Evolutionary conservation across 1,284 basidiomycete genomes (phyloP).

Genomic region (Ceratobasidium sp.): DNA sequence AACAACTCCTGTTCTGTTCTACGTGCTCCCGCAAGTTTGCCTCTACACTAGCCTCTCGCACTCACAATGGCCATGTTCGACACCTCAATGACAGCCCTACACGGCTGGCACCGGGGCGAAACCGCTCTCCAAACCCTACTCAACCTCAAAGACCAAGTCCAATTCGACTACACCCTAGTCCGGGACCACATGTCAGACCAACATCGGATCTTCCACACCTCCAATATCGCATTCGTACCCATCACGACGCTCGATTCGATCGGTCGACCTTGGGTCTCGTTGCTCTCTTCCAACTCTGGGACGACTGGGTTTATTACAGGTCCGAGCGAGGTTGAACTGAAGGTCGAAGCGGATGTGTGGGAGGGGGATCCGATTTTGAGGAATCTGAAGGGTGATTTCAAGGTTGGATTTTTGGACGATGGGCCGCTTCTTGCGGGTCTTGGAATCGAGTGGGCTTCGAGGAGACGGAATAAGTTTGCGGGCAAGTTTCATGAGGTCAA

Average conservation of each 20-base stretch:
- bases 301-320: constrained; percentile 63
- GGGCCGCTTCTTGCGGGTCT: constrained; percentile 67
- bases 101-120: constrained; percentile 66
- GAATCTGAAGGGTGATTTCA: constrained; percentile 55
- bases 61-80: constrained; percentile 29
- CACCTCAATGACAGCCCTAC: constrained; percentile 50
- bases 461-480: constrained; percentile 73
- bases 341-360: constrained; percentile 64
- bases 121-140: constrained; percentile 58
- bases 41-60: neutral
- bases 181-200: constrained; percentile 60
- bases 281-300: constrained; percentile 60
- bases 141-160: constrained; percentile 54
- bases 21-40: no score
- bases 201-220: constrained; percentile 63
- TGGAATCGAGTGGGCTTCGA: constrained; percentile 70
- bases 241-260: constrained; percentile 61
- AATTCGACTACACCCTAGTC: constrained; percentile 56
- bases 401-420: constrained; percentile 12
- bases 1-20: neutral
- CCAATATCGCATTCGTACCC: constrained; percentile 63
- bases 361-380: constrained; percentile 67
- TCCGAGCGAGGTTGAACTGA: constrained; percentile 61
- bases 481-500: constrained; percentile 59
- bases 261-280: constrained; percentile 65